Evolutionary conservation across 345 rosid species (phyloP).

Genomic region (Salix arbutifolia): DNA sequence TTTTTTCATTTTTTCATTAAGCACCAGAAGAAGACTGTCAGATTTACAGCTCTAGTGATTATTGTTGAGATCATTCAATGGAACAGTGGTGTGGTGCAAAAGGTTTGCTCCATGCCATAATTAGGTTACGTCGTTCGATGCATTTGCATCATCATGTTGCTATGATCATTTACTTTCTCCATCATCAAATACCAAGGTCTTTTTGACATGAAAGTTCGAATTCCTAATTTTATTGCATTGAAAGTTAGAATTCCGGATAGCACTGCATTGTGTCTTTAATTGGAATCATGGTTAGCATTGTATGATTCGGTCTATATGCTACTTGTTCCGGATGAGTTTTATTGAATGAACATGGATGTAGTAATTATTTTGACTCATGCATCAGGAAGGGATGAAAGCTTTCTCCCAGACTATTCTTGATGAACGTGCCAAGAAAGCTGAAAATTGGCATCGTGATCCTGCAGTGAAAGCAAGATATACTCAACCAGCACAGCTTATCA

Average conservation of each 20-base stretch:
- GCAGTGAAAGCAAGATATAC: conserved; percentile 55
- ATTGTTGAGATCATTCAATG: neutral
- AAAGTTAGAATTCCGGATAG: neutral
- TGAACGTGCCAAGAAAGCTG: conserved; percentile 69
- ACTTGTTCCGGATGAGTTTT: neutral
- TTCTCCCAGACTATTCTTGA: conserved; percentile 72
- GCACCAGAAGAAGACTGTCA: neutral
- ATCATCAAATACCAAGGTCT: neutral
- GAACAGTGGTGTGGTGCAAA: neutral
- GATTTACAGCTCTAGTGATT: neutral
- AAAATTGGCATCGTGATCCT: conserved; percentile 87
- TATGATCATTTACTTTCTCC: too few species aligned
- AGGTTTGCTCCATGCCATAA: neutral
- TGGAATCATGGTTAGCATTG: neutral
- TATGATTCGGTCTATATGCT: neutral
- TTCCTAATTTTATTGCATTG: too few species aligned
- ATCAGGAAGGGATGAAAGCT: conserved; percentile 63
- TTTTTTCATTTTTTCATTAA: neutral
- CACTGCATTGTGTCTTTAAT: neutral
- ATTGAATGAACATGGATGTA: neutral
- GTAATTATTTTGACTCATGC: neutral
- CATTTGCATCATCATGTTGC: neutral
- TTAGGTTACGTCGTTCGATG: neutral
- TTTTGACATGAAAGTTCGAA: neutral
- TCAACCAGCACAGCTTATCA: conserved; percentile 76